These are phyloP conservation scores for Periconia sp. DNA, from an alignment of 2,329 filamentous ascomycete genomes.

Conservation along the genomic window DNA sequence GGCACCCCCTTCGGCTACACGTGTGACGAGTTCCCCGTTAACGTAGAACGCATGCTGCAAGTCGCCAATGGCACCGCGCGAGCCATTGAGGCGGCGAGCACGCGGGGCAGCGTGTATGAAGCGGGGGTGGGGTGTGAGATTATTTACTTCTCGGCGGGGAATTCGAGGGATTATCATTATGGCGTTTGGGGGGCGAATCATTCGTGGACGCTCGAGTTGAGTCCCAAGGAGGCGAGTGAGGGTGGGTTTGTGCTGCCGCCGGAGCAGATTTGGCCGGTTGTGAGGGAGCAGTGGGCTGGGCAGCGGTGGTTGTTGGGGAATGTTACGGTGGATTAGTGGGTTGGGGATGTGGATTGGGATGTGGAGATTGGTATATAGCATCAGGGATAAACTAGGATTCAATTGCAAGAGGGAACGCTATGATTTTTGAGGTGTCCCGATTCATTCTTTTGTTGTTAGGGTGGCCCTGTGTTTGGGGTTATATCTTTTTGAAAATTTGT, in stretches of 20 bases:
- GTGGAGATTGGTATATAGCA: too few relatives aligned
- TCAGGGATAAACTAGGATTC: too few relatives aligned
- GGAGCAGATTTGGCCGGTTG: not conserved
- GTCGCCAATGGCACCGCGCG: constrained; percentile 2
- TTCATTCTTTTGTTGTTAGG: too few relatives aligned
- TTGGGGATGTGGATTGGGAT: too few relatives aligned
- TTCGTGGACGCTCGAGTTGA: constrained; percentile 5
- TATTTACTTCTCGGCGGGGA: constrained; percentile 3
- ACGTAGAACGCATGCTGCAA: constrained; percentile 1
- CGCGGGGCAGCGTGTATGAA: constrained; percentile 1
- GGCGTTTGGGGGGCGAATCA: constrained; percentile 3
- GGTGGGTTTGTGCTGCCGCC: constrained; percentile 1
- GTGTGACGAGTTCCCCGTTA: not conserved
- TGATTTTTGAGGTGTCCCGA: too few relatives aligned
- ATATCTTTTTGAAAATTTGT: too few relatives aligned
- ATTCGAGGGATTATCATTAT: constrained; percentile 1
- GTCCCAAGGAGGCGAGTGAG: not conserved
- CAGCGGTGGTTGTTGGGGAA: not conserved
- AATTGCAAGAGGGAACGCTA: too few relatives aligned
- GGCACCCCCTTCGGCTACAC: not conserved
- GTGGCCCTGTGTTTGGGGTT: too few relatives aligned
- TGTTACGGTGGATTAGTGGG: not conserved
- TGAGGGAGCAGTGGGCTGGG: constrained; percentile 2
- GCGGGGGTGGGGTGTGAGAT: constrained; percentile 1
- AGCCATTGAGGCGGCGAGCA: constrained; percentile 4